phyloP scores from a whole-genome alignment of 208 protist species.

The Wallacemonas sp. region DNA sequence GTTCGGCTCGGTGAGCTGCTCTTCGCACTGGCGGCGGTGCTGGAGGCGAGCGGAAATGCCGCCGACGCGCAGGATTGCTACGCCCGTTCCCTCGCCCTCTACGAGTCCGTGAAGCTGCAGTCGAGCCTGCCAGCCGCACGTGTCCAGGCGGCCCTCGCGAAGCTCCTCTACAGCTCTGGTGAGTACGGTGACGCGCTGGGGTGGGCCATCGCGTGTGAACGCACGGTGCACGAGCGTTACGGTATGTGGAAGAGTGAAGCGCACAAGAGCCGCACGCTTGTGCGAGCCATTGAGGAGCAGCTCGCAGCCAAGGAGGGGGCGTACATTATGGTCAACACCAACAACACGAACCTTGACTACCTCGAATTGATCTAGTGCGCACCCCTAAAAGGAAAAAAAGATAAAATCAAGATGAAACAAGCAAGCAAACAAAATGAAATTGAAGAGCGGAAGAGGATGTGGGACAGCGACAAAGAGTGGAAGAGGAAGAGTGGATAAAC shows the following conservation, averaged over 20 bases:
- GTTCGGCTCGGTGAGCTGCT: slow-evolving; percentile 27
- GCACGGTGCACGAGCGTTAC: slow-evolving; percentile 34
- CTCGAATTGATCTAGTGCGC: slow-evolving; percentile 18
- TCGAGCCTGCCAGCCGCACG: slow-evolving; percentile 30
- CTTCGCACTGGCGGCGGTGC: slow-evolving; percentile 37
- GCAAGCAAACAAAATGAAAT: slow-evolving; percentile 1
- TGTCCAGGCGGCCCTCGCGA: slow-evolving; percentile 39
- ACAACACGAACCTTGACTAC: slow-evolving; percentile 9
- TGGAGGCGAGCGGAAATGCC: slow-evolving; percentile 34
- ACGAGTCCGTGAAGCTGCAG: slow-evolving; percentile 40
- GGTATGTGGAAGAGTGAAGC: slow-evolving; percentile 44
- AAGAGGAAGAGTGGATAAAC: too few relatives aligned
- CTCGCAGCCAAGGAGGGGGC: slow-evolving; percentile 45
- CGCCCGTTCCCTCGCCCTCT: slow-evolving; percentile 39
- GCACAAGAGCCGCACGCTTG: slow-evolving; percentile 21
- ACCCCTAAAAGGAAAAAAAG: slow-evolving; percentile 11
- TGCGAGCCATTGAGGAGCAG: slow-evolving; percentile 31
- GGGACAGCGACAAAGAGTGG: too few relatives aligned
- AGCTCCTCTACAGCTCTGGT: slow-evolving; percentile 45
- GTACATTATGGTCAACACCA: slow-evolving; percentile 42
- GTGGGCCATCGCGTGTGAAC: slow-evolving; percentile 39
- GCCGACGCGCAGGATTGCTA: slow-evolving; percentile 46
- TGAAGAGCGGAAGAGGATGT: too few relatives aligned
- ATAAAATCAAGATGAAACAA: not conserved
- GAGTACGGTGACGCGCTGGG: slow-evolving; percentile 49